phyloP scores from a whole-genome alignment of 495 filamentous ascomycete species.

The Echria macrotheca region DNA sequence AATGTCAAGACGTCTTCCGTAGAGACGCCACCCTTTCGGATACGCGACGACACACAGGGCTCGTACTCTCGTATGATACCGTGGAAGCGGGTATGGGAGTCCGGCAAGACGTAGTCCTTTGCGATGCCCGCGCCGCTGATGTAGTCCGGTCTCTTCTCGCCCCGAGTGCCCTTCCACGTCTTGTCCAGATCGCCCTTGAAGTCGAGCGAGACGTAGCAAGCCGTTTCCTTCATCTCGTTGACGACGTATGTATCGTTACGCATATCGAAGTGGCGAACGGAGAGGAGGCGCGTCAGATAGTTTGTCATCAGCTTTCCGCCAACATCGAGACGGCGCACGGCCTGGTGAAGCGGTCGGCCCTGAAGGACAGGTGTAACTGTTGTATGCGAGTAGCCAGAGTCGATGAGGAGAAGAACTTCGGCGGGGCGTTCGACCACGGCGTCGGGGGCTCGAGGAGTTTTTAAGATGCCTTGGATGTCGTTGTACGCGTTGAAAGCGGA shows the following conservation, averaged over 20 bases:
- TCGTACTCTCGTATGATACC: slow-evolving; percentile 77
- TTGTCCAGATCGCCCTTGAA: slow-evolving; percentile 76
- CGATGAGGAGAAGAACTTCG: slow-evolving; percentile 81
- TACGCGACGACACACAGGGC: slow-evolving; percentile 46
- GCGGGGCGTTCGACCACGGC: slow-evolving; percentile 49
- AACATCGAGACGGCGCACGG: slow-evolving; percentile 80
- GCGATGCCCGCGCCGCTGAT: slow-evolving; percentile 64
- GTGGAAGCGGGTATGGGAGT: slow-evolving; percentile 70
- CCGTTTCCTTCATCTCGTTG: slow-evolving; percentile 90
- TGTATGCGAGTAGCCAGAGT: slow-evolving; percentile 90
- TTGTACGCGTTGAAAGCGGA: slow-evolving; percentile 80
- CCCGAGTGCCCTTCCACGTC: slow-evolving; percentile 74
- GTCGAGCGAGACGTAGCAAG: slow-evolving; percentile 75
- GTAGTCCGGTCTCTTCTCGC: slow-evolving; percentile 39
- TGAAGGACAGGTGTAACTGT: slow-evolving; percentile 83
- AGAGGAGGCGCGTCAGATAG: slow-evolving; percentile 83
- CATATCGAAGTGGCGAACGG: slow-evolving; percentile 89
- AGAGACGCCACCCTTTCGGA: slow-evolving; percentile 54
- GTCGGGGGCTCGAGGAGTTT: slow-evolving; percentile 37
- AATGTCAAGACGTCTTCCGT: slow-evolving; percentile 81
- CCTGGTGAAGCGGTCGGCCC: slow-evolving; percentile 72
- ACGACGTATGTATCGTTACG: slow-evolving; percentile 87
- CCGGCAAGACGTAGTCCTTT: slow-evolving; percentile 88
- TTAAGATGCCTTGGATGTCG: slow-evolving; percentile 62
- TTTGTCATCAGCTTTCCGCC: slow-evolving; percentile 96